Percentiles rank a stretch among this genome's conserved stretches.
Conservation (phyloP, 257 asterid species). For the Osmanthus fragrans region DNA sequence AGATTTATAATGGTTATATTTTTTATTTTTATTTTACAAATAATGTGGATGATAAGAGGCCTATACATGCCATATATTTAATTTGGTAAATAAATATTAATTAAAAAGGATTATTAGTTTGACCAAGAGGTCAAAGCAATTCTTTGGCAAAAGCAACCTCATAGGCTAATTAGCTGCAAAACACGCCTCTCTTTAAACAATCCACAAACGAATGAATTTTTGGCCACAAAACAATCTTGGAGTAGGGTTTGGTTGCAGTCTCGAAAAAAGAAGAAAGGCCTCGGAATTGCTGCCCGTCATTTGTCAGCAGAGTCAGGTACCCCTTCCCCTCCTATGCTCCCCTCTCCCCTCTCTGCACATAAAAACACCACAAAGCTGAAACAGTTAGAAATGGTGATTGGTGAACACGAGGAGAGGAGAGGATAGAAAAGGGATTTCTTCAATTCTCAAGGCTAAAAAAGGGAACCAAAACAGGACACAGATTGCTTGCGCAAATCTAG, state of each 20-base stretch:
- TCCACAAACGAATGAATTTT: conserved; percentile 33
- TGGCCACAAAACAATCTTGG: conserved; percentile 28
- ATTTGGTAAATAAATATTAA: too few relatives aligned
- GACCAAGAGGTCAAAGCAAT: conserved; percentile 28
- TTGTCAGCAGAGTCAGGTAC: conserved; percentile 43
- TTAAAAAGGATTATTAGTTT: not conserved
- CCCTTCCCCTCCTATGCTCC: conserved; percentile 4
- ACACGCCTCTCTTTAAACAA: conserved; percentile 18
- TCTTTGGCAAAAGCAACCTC: conserved; percentile 22
- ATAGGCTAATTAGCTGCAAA: conserved; percentile 25
- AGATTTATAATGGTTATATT: too few relatives aligned
- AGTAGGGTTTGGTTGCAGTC: conserved; percentile 33
- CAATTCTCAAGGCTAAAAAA: conserved; percentile 22
- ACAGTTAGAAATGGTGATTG: conserved; percentile 18
- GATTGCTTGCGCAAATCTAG: conserved; percentile 47
- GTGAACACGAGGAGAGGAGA: not conserved
- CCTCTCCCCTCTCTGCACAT: not conserved
- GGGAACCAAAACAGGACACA: conserved; percentile 17
- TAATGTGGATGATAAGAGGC: too few relatives aligned
- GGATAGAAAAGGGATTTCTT: conserved; percentile 20
- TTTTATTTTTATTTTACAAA: too few relatives aligned
- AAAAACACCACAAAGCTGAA: conserved; percentile 13
- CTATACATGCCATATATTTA: too few relatives aligned
- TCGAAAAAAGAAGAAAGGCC: conserved; percentile 30
- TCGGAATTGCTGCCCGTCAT: conserved; percentile 44